These are phyloP conservation scores for Ampelomyces quisqualis DNA, from an alignment of 2,329 filamentous ascomycete species.

Conservation along the genomic window DNA sequence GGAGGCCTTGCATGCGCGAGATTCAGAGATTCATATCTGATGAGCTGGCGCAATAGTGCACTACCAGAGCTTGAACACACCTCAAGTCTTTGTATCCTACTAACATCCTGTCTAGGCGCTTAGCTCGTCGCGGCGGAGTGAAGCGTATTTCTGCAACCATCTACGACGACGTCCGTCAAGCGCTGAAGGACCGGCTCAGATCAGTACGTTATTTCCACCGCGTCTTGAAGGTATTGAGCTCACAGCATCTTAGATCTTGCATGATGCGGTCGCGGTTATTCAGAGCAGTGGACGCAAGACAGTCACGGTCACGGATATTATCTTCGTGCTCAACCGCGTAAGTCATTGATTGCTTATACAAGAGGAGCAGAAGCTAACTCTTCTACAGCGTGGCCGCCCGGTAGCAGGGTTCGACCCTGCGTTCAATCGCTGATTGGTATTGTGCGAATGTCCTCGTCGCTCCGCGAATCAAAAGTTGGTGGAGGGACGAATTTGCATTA, in stretches of 20 bases:
- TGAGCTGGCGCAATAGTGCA: no score
- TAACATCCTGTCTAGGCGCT: conserved; percentile 49
- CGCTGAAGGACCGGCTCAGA: conserved; percentile 54
- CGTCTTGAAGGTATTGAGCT: conserved; percentile 4
- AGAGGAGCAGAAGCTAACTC: conserved; percentile 1
- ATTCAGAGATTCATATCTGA: no score
- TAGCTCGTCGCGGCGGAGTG: conserved; percentile 74
- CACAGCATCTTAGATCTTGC: conserved; percentile 21
- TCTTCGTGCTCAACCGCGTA: conserved; percentile 37
- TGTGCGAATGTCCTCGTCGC: no score
- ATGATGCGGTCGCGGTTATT: conserved; percentile 24
- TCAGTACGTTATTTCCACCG: conserved; percentile 16
- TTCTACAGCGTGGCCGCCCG: conserved; percentile 19
- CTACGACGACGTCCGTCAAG: conserved; percentile 62
- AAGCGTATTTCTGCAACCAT: conserved; percentile 68
- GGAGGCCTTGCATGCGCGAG: no score
- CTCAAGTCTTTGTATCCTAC: conserved; percentile 1
- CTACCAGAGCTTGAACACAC: no score
- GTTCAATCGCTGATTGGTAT: no score
- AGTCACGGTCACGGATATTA: conserved; percentile 31
- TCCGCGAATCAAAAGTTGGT: no score
- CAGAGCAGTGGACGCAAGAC: conserved; percentile 34
- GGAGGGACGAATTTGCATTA: no score
- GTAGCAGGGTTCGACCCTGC: no score
- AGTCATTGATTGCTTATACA: conserved; percentile 2